Conservation (phyloP, 306 rosid genomes). For the Malus sylvestris region DNA sequence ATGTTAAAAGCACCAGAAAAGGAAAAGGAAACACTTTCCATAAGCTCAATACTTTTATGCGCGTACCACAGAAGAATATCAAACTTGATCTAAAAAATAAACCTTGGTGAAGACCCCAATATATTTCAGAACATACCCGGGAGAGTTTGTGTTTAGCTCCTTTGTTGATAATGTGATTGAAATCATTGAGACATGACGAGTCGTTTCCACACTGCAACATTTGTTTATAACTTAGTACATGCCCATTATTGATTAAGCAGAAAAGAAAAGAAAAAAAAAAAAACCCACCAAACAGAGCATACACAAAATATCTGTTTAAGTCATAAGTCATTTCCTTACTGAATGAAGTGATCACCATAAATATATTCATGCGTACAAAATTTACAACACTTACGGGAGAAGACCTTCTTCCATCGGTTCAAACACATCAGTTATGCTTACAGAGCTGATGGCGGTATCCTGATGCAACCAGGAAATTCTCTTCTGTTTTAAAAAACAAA, state of each 20-base stretch:
- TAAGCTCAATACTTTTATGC: neutral
- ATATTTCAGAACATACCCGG: constrained; percentile 57
- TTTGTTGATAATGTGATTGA: constrained; percentile 65
- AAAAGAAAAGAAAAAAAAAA: neutral
- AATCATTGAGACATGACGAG: constrained; percentile 98
- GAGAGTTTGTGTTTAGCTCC: constrained; percentile 69
- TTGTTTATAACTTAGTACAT: neutral
- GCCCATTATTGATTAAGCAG: neutral
- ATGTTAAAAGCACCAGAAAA: neutral
- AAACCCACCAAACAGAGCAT: neutral
- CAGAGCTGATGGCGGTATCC: constrained; percentile 83
- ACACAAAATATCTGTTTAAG: neutral
- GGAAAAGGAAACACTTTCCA: neutral
- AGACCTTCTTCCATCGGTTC: constrained; percentile 99
- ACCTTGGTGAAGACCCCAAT: neutral
- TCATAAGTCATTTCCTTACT: neutral
- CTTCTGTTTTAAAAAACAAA: constrained; percentile 46
- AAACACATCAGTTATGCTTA: constrained; percentile 91
- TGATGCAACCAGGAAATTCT: constrained; percentile 69
- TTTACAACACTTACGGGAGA: constrained; percentile 64
- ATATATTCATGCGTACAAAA: neutral
- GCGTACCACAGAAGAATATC: neutral
- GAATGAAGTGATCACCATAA: neutral
- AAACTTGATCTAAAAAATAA: neutral
- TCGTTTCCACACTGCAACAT: constrained; percentile 91